Evolutionary conservation across 768 basidiomycete species (phyloP).

Genomic region (Leucosporidium scottii): DNA sequence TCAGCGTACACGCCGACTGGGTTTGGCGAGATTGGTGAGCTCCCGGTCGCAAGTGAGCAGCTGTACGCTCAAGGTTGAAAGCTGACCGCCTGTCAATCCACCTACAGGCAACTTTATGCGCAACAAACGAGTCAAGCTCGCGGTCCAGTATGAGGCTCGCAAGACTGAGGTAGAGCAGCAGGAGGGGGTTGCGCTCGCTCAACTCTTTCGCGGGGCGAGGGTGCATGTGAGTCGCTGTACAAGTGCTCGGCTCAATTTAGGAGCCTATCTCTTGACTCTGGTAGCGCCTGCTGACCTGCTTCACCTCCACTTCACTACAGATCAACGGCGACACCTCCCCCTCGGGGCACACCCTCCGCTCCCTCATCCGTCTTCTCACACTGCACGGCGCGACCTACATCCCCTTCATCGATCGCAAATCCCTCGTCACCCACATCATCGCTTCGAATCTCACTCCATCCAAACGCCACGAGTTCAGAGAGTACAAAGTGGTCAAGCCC

Average conservation of each 20-base stretch:
- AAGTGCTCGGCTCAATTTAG: no score
- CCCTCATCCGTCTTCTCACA: constrained; percentile 68
- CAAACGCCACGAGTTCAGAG: constrained; percentile 78
- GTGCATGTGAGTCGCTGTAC: constrained; percentile 63
- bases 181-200: constrained; percentile 40
- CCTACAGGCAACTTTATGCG: constrained; percentile 56
- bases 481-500: constrained; percentile 82
- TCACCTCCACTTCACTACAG: constrained; percentile 44
- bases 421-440: constrained; percentile 80
- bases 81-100: no score
- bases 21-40: no score
- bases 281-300: not conserved
- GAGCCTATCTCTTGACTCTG: not conserved
- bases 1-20: no score
- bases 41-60: no score
- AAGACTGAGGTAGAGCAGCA: constrained; percentile 34
- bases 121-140: constrained; percentile 82
- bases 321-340: constrained; percentile 73
- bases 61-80: no score
- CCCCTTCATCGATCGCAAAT: constrained; percentile 73
- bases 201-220: constrained; percentile 64
- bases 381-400: constrained; percentile 63
- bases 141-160: constrained; percentile 61
- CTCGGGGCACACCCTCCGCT: constrained; percentile 56
- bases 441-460: constrained; percentile 83